These are phyloP conservation scores for Calonectria hawksworthii DNA, from an alignment of 2,329 filamentous ascomycete genomes.

Conservation along the genomic window DNA sequence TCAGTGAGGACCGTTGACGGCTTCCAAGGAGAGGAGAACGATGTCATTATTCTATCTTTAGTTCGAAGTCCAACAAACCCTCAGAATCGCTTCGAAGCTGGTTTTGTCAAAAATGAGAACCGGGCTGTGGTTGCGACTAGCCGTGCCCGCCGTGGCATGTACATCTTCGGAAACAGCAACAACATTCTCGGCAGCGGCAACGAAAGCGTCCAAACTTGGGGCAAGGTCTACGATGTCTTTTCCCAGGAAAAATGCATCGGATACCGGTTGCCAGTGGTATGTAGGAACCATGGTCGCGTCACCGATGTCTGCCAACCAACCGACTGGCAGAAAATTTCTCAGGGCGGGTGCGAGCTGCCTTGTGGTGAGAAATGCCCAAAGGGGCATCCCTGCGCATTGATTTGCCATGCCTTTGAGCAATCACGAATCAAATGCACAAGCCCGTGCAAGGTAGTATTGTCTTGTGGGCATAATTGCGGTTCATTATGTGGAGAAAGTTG, in stretches of 20 bases:
- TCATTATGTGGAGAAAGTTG: conserved; percentile 35
- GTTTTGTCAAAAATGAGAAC: conserved; percentile 78
- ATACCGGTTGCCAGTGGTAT: conserved; percentile 71
- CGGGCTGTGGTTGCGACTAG: conserved; percentile 72
- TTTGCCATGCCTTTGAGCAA: conserved; percentile 37
- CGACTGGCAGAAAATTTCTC: conserved; percentile 61
- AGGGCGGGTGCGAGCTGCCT: conserved; percentile 34
- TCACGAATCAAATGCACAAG: conserved; percentile 48
- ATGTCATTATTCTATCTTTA: conserved; percentile 83
- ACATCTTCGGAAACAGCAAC: conserved; percentile 83
- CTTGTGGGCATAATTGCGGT: conserved; percentile 38
- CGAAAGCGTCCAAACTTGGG: conserved; percentile 58
- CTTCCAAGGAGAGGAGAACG: conserved; percentile 93
- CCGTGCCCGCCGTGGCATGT: conserved; percentile 83
- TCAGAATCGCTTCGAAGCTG: conserved; percentile 63
- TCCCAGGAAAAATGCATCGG: conserved; percentile 47
- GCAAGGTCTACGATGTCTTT: conserved; percentile 58
- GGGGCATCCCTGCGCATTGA: conserved; percentile 37
- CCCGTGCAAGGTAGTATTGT: conserved; percentile 31
- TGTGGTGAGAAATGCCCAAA: conserved; percentile 35
- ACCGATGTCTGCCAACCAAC: conserved; percentile 65
- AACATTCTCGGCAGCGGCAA: conserved; percentile 62
- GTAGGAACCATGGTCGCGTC: conserved; percentile 68
- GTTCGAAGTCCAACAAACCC: conserved; percentile 75
- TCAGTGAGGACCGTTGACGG: conserved; percentile 88